Evolutionary conservation across 768 basidiomycete species (phyloP).

Genomic region (Pleurotus salmoneostramineus): DNA sequence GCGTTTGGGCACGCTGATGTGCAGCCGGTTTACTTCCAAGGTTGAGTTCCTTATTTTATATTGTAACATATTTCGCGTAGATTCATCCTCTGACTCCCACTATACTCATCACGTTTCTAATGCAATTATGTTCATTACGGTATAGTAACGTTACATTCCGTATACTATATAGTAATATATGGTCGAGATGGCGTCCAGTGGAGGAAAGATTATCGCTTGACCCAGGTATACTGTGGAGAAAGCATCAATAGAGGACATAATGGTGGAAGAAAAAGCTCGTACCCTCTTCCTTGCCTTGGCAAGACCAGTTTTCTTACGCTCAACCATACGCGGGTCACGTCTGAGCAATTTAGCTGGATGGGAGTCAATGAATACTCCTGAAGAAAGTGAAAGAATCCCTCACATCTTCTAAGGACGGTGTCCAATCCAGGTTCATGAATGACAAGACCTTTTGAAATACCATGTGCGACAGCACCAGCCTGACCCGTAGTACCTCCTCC

Average conservation of each 20-base stretch:
- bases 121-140: not conserved
- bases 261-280: slow-evolving; percentile 26
- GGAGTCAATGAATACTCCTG: not conserved
- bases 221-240: slow-evolving; percentile 76
- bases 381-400: slow-evolving; percentile 15
- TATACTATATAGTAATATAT: not conserved
- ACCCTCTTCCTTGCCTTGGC: slow-evolving; percentile 92
- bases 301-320: slow-evolving; percentile 94
- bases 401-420: slow-evolving; percentile 70
- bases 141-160: not conserved
- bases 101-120: not conserved
- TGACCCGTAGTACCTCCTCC: slow-evolving; percentile 93
- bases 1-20: slow-evolving; percentile 84
- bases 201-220: slow-evolving; percentile 70
- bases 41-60: slow-evolving; percentile 12
- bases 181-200: slow-evolving; percentile 3
- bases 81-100: slow-evolving; percentile 13
- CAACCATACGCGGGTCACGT: slow-evolving; percentile 96
- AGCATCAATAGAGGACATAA: not conserved
- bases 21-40: slow-evolving; percentile 44
- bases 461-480: slow-evolving; percentile 81
- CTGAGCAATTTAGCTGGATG: slow-evolving; percentile 73
- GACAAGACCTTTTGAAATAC: slow-evolving; percentile 70
- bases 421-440: slow-evolving; percentile 68
- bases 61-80: slow-evolving; percentile 5